A percentile compares a stretch with the other conserved stretches of the same genome.
These are phyloP conservation scores for Cardiospermum halicacabum DNA, from an alignment of 345 rosid genomes.

Conservation along the genomic window DNA sequence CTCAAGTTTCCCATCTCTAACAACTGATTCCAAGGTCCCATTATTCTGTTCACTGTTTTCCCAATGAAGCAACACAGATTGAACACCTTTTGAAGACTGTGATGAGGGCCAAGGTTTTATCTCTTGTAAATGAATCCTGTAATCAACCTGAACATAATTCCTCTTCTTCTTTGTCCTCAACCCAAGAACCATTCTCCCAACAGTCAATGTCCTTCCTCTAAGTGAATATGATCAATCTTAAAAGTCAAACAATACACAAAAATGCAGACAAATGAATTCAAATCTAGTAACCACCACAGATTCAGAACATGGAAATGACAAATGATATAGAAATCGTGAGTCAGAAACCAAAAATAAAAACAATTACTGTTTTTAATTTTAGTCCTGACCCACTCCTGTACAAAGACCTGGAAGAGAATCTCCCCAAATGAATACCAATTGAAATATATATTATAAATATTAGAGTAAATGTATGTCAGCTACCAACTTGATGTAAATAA, in stretches of 20 bases:
- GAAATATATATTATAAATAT: background rate
- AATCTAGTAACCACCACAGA: background rate
- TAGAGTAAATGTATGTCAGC: background rate
- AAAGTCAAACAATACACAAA: conserved; percentile 1
- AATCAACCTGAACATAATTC: conserved; percentile 30
- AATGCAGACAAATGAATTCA: background rate
- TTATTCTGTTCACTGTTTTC: conserved; percentile 57
- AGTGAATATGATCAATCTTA: conserved; percentile 14
- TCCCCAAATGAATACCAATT: conserved; percentile 12
- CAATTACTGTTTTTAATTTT: conserved; percentile 2
- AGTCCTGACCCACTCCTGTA: background rate
- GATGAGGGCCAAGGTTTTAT: conserved; percentile 84
- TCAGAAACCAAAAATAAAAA: conserved; percentile 6
- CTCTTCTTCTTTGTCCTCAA: conserved; percentile 53
- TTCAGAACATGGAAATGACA: conserved; percentile 6
- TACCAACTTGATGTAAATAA: background rate
- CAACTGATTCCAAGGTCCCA: conserved; percentile 52
- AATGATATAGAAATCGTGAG: conserved; percentile 16
- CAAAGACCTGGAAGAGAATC: conserved; percentile 19
- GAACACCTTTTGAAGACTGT: conserved; percentile 37
- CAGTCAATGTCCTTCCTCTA: conserved; percentile 14
- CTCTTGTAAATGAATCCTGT: conserved; percentile 45
- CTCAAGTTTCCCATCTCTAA: conserved; percentile 58
- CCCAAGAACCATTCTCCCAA: conserved; percentile 57
- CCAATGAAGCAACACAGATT: conserved; percentile 75